phyloP scores from a whole-genome alignment of 441 rosid species.

The Biscutella auriculata region DNA sequence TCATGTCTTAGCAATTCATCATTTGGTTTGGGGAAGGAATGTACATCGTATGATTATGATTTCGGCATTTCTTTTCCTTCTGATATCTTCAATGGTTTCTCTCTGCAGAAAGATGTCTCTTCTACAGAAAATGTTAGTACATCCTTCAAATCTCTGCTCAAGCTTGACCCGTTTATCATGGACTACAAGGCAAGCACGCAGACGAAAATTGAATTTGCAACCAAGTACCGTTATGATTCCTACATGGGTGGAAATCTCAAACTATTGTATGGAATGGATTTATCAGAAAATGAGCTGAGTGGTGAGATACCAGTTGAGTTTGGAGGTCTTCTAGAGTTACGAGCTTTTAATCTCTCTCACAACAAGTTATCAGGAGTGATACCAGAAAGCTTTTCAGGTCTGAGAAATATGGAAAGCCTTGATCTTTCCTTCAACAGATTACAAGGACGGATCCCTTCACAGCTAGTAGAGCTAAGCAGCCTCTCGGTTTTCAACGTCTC shows the following conservation, averaged over 20 bases:
- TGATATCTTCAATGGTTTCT: background rate
- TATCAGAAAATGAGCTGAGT: constrained; percentile 7
- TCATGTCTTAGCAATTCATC: constrained; percentile 6
- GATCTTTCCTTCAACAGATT: constrained; percentile 20
- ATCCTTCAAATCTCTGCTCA: background rate
- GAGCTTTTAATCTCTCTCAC: constrained; percentile 11
- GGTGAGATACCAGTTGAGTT: constrained; percentile 16
- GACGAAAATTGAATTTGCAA: background rate
- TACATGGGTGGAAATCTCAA: background rate
- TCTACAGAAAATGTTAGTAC: background rate
- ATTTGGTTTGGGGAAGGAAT: background rate
- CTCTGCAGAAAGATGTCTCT: background rate
- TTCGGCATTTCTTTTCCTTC: background rate
- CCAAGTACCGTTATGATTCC: constrained; percentile 4
- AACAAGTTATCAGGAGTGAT: background rate
- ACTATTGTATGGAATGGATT: background rate
- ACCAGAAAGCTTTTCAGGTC: background rate
- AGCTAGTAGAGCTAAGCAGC: background rate
- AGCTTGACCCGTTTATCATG: background rate
- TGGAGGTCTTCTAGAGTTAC: background rate
- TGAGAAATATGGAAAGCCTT: constrained; percentile 15
- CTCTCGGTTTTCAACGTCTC: constrained; percentile 6
- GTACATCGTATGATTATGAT: background rate
- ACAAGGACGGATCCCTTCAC: constrained; percentile 10
- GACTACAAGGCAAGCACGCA: background rate